Conservation (phyloP, 1,139 yeast genomes). For the Blastobotrys persicus region DNA sequence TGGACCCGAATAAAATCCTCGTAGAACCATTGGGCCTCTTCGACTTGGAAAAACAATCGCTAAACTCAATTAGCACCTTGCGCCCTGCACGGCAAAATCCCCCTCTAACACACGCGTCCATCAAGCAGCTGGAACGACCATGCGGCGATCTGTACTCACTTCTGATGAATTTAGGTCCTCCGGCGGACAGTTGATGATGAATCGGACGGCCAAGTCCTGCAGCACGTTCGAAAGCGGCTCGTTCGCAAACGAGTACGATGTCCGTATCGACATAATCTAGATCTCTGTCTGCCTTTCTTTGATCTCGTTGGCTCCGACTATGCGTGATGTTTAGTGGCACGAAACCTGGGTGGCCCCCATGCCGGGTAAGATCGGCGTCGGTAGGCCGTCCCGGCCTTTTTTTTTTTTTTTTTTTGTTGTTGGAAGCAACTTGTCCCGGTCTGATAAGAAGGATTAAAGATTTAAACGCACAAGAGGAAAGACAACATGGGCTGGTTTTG, state of each 20-base stretch:
- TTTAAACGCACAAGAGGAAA: neutral
- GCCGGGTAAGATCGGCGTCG: too few relatives aligned
- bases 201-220: conserved; percentile 85
- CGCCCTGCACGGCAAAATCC: too few relatives aligned
- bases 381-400: too few relatives aligned
- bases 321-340: too few relatives aligned
- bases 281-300: too few relatives aligned
- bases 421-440: too few relatives aligned
- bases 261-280: conserved; percentile 27
- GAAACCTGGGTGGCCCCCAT: too few relatives aligned
- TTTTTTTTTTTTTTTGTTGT: too few relatives aligned
- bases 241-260: conserved; percentile 28
- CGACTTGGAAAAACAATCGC: conserved; percentile 88
- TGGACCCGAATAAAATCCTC: conserved; percentile 75
- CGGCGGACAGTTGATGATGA: conserved; percentile 85
- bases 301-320: too few relatives aligned
- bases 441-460: too few relatives aligned
- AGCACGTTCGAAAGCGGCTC: conserved; percentile 67
- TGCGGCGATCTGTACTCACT: conserved; percentile 30
- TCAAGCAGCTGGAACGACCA: neutral
- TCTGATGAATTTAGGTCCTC: conserved; percentile 87
- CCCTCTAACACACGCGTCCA: neutral
- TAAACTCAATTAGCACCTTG: too few relatives aligned
- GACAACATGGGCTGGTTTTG: conserved; percentile 30
- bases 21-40: conserved; percentile 98